A percentile compares a stretch with the other conserved stretches of the same genome.
Evolutionary conservation across 2,329 filamentous ascomycete species (phyloP).

Genomic region (Fusarium subtropicale): DNA sequence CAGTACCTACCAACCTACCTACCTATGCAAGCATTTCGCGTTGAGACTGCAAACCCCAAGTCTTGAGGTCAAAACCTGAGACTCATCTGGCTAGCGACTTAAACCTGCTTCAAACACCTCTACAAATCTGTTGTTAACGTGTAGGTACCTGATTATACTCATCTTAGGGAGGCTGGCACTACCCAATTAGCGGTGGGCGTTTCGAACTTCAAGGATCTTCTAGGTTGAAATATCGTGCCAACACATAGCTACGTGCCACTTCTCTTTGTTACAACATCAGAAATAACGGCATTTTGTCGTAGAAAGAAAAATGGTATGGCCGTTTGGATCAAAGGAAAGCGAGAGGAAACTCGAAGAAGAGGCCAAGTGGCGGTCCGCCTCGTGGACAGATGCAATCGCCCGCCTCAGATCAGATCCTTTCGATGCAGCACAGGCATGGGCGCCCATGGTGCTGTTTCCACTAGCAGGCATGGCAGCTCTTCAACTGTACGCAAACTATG

Average conservation of each 20-base stretch:
- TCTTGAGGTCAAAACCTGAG: neutral
- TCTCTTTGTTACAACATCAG: constrained; percentile 33
- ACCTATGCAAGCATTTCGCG: neutral
- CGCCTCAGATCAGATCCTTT: constrained; percentile 46
- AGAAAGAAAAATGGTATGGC: constrained; percentile 56
- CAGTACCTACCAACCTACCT: too few relatives aligned
- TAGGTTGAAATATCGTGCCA: constrained; percentile 10
- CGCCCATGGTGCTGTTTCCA: constrained; percentile 54
- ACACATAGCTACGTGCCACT: constrained; percentile 25
- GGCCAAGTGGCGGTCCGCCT: constrained; percentile 46
- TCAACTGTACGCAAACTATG: constrained; percentile 76
- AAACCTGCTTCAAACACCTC: neutral
- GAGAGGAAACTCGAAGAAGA: constrained; percentile 36
- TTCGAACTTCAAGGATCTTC: constrained; percentile 32
- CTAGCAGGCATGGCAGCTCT: constrained; percentile 54
- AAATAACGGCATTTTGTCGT: constrained; percentile 48
- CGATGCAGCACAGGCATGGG: constrained; percentile 55
- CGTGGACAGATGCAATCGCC: constrained; percentile 56
- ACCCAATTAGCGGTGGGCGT: constrained; percentile 41
- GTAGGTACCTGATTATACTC: constrained; percentile 1
- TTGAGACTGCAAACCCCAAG: neutral
- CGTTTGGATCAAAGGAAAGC: constrained; percentile 51
- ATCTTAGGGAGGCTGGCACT: constrained; percentile 39
- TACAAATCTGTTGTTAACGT: neutral
- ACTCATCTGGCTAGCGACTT: neutral